A percentile compares a stretch with the other conserved stretches of the same genome.
These are phyloP conservation scores for Coffea humblotiana DNA, from an alignment of 305 asterid species.

Conservation along the genomic window DNA sequence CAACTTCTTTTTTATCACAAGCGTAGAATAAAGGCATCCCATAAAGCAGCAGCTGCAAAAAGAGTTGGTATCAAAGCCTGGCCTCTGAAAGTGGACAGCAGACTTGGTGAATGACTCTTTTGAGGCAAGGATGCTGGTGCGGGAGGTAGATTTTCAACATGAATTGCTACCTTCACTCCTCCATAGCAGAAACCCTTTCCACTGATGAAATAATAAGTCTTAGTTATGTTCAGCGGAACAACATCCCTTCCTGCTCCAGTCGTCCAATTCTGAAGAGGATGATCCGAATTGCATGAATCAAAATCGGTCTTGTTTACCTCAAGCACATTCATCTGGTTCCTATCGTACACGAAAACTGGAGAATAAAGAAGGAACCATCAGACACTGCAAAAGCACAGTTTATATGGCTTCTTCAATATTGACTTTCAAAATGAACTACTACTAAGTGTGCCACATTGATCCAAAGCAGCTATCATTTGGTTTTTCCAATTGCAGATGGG, in stretches of 20 bases:
- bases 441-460: background rate
- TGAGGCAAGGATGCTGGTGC: slow-evolving; percentile 56
- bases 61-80: slow-evolving; percentile 54
- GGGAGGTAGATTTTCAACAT: slow-evolving; percentile 59
- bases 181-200: slow-evolving; percentile 76
- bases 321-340: slow-evolving; percentile 67
- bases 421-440: background rate
- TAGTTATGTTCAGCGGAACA: slow-evolving; percentile 73
- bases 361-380: background rate
- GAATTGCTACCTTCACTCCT: slow-evolving; percentile 71
- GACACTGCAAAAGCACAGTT: background rate
- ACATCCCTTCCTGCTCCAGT: slow-evolving; percentile 87
- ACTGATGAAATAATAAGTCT: slow-evolving; percentile 65
- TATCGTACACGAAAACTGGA: slow-evolving; percentile 72
- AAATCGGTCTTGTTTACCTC: slow-evolving; percentile 77
- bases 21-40: slow-evolving; percentile 56
- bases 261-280: slow-evolving; percentile 69
- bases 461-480: background rate
- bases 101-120: slow-evolving; percentile 31
- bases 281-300: slow-evolving; percentile 56
- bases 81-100: slow-evolving; percentile 38
- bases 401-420: background rate
- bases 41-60: slow-evolving; percentile 58
- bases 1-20: slow-evolving; percentile 31
- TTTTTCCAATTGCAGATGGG: background rate